Conservation (phyloP, 2,329 filamentous ascomycete genomes). For the Pseudocercospora fuligena region DNA sequence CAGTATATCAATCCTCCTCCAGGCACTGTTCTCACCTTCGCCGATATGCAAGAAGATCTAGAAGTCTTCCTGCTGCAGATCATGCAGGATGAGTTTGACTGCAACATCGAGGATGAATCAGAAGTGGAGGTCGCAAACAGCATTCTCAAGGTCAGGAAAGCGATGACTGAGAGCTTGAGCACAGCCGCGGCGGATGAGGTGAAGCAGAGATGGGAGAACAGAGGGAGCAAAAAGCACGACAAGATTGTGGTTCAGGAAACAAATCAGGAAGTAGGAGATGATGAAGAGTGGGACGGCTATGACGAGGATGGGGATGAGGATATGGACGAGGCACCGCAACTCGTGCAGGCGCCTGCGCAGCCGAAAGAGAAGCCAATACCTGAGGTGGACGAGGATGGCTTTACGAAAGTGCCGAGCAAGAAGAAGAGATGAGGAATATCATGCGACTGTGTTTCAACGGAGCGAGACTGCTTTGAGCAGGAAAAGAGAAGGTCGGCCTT, state of each 20-base stretch:
- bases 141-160: constrained; percentile 70
- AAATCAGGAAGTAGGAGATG: constrained; percentile 59
- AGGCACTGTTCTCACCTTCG: not conserved
- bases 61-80: constrained; percentile 86
- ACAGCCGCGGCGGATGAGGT: constrained; percentile 83
- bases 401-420: constrained; percentile 46
- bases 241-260: constrained; percentile 64
- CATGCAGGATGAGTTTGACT: constrained; percentile 95
- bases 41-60: constrained; percentile 65
- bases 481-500: not conserved
- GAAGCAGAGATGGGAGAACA: constrained; percentile 72
- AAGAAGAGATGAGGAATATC: constrained; percentile 38
- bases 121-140: constrained; percentile 73
- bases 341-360: constrained; percentile 55
- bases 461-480: not conserved
- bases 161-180: constrained; percentile 68
- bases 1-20: constrained; percentile 2
- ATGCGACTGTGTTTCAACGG: not conserved
- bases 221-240: constrained; percentile 64
- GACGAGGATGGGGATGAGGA: constrained; percentile 61
- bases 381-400: constrained; percentile 48
- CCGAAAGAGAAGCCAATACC: constrained; percentile 65
- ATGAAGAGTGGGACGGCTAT: constrained; percentile 54
- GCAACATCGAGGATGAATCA: constrained; percentile 88
- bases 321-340: constrained; percentile 65